Base-by-base conservation (phyloP, 306 rosid genomes). In the Styphnolobium japonicum region DNA sequence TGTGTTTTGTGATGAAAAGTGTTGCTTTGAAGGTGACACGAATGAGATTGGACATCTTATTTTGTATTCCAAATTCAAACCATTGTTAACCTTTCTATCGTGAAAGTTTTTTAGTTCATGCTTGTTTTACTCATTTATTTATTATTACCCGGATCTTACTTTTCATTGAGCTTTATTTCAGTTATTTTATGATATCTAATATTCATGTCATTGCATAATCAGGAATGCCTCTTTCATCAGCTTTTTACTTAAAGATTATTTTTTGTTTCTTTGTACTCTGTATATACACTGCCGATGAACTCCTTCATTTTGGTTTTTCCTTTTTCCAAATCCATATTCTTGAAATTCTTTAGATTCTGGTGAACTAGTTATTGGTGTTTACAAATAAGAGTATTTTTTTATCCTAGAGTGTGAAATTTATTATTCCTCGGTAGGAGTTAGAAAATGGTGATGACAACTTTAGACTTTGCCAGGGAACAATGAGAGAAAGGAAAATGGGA, bases 401-500 rank as follows among this genome's bases (percentile, higher is more conserved):
- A 18, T 36, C 6, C 43, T 40, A 4, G 19, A 0, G 12, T 33
- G 4, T 36, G 66, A 19, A 49, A 64, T 36, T 63, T 48, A n/a
- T 46, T 34, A 11, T 62, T 48, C n/a, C 23, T 11, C 27, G 69
- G 23, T 23, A 10, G 23, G 42, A 66, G 6, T 19, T 7, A 23
- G 46, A 39, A 78, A 6, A 14, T 12, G 27, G 25, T 7, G 19
- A 57, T 66, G 68, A 18, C 14, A 16, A 5, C 43, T 42, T 12
- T 43, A 63, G 37, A 63, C 15, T 66, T 71, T 25, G 15, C 18
- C 22, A 10, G 51, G 10, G 23, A 39, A 64, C 39, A 12, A n/a
- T 40, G 46, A 46, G 36, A 73, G 33, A 7, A 58, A 51, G 61
- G 71, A 25, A 80, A 73, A 42, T 55, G 61, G 58, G 40, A 64